Evolutionary conservation across 164 flowering plant species (phyloP).

Genomic region (Stephania cephalantha): DNA sequence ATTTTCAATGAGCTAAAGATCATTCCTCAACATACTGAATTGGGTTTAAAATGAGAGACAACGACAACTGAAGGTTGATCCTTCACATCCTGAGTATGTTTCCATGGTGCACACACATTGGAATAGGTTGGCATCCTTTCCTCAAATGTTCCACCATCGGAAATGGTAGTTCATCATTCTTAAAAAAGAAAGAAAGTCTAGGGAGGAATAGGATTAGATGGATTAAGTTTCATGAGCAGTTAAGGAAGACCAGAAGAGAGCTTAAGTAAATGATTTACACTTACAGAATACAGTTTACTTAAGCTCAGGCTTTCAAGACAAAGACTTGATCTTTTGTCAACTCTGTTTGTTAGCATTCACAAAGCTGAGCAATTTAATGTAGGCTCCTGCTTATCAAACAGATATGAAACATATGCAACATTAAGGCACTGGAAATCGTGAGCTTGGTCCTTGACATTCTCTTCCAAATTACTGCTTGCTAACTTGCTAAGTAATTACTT

Average conservation of each 20-base stretch:
- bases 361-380: neutral
- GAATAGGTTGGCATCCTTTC: neutral
- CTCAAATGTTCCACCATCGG: neutral
- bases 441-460: too few species aligned
- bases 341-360: neutral
- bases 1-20: neutral
- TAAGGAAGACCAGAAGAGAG: neutral
- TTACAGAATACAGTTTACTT: neutral
- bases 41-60: neutral
- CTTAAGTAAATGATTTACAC: neutral
- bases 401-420: neutral
- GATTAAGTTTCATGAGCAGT: neutral
- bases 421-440: too few species aligned
- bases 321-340: neutral
- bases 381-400: neutral
- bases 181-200: neutral
- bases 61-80: neutral
- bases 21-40: neutral
- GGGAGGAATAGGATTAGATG: neutral
- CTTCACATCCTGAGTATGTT: neutral
- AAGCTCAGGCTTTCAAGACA: neutral
- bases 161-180: neutral
- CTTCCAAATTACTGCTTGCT: too few species aligned
- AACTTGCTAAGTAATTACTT: neutral
- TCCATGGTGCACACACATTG: neutral